Conservation (phyloP, 2,329 filamentous ascomycete species). For the Conoideocrella luteorostrata region DNA sequence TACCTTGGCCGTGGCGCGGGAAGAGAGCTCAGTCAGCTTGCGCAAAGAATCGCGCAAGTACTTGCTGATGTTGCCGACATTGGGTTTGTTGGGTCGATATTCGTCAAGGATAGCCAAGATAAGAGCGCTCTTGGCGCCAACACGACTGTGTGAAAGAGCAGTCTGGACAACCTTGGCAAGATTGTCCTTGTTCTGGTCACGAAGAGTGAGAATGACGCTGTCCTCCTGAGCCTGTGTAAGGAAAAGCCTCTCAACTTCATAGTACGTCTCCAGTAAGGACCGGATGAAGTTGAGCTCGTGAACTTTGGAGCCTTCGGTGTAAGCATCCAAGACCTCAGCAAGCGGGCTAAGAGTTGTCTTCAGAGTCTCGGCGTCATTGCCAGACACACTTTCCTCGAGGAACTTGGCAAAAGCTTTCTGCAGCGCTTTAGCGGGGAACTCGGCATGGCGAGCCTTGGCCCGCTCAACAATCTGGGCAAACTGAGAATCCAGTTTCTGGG, state of each 20-base stretch:
- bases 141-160: slow-evolving; percentile 88
- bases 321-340: slow-evolving; percentile 69
- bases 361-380: slow-evolving; percentile 66
- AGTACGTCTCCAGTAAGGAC: slow-evolving; percentile 73
- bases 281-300: slow-evolving; percentile 83
- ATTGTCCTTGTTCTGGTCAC: slow-evolving; percentile 95
- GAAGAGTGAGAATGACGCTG: slow-evolving; percentile 85
- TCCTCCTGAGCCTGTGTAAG: slow-evolving; percentile 85
- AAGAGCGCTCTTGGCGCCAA: slow-evolving; percentile 89
- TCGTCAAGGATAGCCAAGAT: slow-evolving; percentile 86
- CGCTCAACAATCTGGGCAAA: slow-evolving; percentile 84
- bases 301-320: slow-evolving; percentile 80
- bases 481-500: slow-evolving; percentile 78
- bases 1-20: slow-evolving; percentile 81
- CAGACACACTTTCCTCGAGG: slow-evolving; percentile 74
- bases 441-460: slow-evolving; percentile 66
- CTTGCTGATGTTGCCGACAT: slow-evolving; percentile 80
- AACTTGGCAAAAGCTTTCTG: slow-evolving; percentile 81
- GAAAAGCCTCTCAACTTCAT: slow-evolving; percentile 79
- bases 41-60: slow-evolving; percentile 77
- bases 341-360: slow-evolving; percentile 69
- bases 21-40: slow-evolving; percentile 80
- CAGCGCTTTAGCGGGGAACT: slow-evolving; percentile 89
- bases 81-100: slow-evolving; percentile 91
- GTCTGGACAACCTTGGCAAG: slow-evolving; percentile 77